phyloP scores from a whole-genome alignment of 371 early-diverging fungal species.

The Synchytrium microbalum region DNA sequence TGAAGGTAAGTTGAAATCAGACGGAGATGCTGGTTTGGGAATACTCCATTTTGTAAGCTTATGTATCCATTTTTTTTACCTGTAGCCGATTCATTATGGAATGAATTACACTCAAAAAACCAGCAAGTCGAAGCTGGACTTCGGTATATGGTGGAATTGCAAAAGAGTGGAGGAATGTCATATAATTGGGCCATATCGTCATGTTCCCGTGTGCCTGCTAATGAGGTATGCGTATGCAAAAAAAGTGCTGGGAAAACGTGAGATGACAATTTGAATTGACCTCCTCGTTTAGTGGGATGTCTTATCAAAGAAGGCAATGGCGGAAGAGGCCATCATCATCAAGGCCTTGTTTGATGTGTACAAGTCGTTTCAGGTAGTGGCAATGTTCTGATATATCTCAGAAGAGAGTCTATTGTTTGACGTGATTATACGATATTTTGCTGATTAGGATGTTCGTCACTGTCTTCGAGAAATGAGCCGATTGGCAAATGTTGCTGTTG shows the following conservation, averaged over 20 bases:
- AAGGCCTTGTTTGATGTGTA: slow-evolving; percentile 14
- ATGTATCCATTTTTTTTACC: background rate
- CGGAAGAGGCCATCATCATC: slow-evolving; percentile 9
- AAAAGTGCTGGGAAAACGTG: background rate
- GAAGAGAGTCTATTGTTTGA: background rate
- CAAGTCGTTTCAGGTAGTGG: background rate
- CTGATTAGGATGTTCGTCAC: slow-evolving; percentile 38
- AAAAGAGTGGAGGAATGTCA: slow-evolving; percentile 18
- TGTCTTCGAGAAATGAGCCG: slow-evolving; percentile 66
- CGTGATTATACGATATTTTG: background rate
- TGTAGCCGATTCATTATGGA: slow-evolving; percentile 52
- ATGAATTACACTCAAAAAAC: slow-evolving; percentile 46
- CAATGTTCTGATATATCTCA: slow-evolving; percentile 1
- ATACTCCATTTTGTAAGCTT: background rate
- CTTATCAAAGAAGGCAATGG: background rate
- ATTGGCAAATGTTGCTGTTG: slow-evolving; percentile 72
- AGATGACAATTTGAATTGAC: background rate
- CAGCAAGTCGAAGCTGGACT: slow-evolving; percentile 39
- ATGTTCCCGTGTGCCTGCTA: slow-evolving; percentile 6
- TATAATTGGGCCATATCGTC: slow-evolving; percentile 38
- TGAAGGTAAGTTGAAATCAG: slow-evolving; percentile 30
- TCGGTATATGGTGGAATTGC: slow-evolving; percentile 24
- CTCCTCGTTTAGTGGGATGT: background rate
- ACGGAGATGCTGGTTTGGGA: background rate
- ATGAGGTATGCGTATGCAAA: background rate